These are phyloP conservation scores for Zygoascus hellenicus DNA, from an alignment of 1,139 yeast genomes.

Conservation along the genomic window DNA sequence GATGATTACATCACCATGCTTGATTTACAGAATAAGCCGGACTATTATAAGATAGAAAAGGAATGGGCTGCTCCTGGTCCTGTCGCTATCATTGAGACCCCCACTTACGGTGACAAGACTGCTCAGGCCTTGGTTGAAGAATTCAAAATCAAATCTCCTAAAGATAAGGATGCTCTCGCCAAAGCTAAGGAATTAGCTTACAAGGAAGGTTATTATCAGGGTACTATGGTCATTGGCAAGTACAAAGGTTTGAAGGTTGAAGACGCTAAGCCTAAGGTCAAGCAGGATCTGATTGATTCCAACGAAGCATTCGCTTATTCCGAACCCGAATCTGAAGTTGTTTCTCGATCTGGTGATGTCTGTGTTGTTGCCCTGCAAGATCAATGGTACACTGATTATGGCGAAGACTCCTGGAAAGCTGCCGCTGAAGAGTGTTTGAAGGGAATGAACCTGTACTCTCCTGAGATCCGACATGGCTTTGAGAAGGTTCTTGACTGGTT, in stretches of 20 bases:
- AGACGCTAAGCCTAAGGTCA: slow-evolving; percentile 81
- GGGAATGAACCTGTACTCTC: slow-evolving; percentile 69
- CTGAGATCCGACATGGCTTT: slow-evolving; percentile 87
- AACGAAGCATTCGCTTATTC: slow-evolving; percentile 85
- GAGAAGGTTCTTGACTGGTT: slow-evolving; percentile 96
- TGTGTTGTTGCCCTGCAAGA: slow-evolving; percentile 97
- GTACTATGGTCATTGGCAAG: slow-evolving; percentile 71
- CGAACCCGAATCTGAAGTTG: slow-evolving; percentile 87
- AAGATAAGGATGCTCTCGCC: slow-evolving; percentile 80
- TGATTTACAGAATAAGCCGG: slow-evolving; percentile 86
- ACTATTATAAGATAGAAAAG: slow-evolving; percentile 75
- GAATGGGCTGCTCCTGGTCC: slow-evolving; percentile 82
- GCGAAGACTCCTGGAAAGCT: slow-evolving; percentile 90
- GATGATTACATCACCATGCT: slow-evolving; percentile 86
- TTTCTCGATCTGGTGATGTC: slow-evolving; percentile 94
- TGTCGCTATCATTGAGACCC: slow-evolving; percentile 69
- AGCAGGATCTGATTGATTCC: slow-evolving; percentile 67
- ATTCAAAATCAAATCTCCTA: slow-evolving; percentile 89
- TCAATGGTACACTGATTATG: slow-evolving; percentile 98
- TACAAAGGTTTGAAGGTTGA: slow-evolving; percentile 89
- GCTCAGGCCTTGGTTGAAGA: slow-evolving; percentile 84
- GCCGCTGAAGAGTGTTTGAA: slow-evolving; percentile 77
- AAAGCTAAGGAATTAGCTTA: slow-evolving; percentile 92
- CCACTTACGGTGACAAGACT: slow-evolving; percentile 80
- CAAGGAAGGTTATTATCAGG: slow-evolving; percentile 95